Evolutionary conservation across 106 monocot genomes (phyloP).

Genomic region (Allium fistulosum): DNA sequence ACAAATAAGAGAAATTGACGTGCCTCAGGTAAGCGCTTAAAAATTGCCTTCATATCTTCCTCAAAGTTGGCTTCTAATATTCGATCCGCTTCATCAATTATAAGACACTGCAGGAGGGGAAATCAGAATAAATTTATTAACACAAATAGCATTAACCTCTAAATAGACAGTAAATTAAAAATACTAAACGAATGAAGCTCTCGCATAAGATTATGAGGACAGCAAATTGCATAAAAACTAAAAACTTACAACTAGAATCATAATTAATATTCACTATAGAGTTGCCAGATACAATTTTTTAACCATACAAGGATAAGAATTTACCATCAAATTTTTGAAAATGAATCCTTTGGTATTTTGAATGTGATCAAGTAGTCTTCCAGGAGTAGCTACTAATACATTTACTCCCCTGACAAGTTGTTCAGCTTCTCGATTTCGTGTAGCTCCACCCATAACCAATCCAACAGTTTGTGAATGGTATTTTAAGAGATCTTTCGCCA

Average conservation of each 20-base stretch:
- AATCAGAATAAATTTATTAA: background rate
- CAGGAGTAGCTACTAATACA: conserved; percentile 81
- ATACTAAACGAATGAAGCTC: no score
- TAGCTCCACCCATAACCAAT: conserved; percentile 66
- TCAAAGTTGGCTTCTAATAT: conserved; percentile 86
- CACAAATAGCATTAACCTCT: background rate
- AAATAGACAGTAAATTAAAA: background rate
- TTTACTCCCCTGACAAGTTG: conserved; percentile 80
- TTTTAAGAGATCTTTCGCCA: conserved; percentile 77
- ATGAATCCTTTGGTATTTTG: conserved; percentile 78
- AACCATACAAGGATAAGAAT: background rate
- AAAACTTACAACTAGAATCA: no score
- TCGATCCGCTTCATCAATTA: conserved; percentile 97
- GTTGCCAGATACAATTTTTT: no score
- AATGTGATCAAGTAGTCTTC: conserved; percentile 86
- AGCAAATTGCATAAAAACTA: no score
- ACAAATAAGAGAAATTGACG: background rate
- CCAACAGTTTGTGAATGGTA: conserved; percentile 86
- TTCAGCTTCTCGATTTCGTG: conserved; percentile 65
- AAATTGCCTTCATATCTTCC: conserved; percentile 90
- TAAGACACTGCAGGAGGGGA: conserved; percentile 48
- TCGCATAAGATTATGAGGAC: no score
- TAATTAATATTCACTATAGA: no score
- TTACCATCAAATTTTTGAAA: conserved; percentile 75
- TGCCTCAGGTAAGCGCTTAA: conserved; percentile 81